These are phyloP conservation scores for Globisporangium echinulatum DNA, from an alignment of 352 stramenopile species.

Conservation along the genomic window DNA sequence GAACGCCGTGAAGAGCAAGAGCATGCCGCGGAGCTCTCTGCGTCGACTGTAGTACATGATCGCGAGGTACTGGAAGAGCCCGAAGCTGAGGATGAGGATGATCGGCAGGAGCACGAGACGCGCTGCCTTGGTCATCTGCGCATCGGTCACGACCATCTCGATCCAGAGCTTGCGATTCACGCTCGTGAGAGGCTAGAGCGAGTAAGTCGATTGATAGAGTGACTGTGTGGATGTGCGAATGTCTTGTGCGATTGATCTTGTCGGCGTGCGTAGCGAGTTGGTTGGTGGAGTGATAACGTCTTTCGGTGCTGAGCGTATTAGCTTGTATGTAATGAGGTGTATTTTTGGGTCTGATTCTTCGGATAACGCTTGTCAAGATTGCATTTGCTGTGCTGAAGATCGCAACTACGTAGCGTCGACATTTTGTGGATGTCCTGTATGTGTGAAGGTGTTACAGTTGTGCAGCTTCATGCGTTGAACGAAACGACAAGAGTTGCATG, in stretches of 20 bases:
- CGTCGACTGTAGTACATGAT: conserved; percentile 24
- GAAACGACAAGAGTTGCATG: too few species aligned
- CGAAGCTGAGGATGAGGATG: conserved; percentile 32
- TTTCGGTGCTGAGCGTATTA: neutral
- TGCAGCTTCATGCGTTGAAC: too few species aligned
- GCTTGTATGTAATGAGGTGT: too few species aligned
- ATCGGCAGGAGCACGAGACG: conserved; percentile 14
- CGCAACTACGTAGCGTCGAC: too few species aligned
- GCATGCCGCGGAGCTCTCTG: conserved; percentile 6
- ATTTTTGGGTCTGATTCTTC: too few species aligned
- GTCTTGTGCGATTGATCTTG: neutral
- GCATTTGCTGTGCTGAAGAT: too few species aligned
- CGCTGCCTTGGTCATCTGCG: neutral
- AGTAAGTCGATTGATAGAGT: neutral
- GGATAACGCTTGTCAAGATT: too few species aligned
- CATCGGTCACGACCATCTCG: conserved; percentile 1
- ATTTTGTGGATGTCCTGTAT: too few species aligned
- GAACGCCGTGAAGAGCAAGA: conserved; percentile 15
- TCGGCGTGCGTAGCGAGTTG: neutral
- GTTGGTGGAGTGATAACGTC: neutral
- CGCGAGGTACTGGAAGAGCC: conserved; percentile 29
- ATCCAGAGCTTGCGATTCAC: conserved; percentile 8
- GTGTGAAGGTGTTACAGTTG: too few species aligned
- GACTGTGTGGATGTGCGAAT: neutral
- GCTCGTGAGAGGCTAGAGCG: neutral